Base-by-base conservation (phyloP, 2,329 filamentous ascomycete species). In the Chaetoscypha palmicola region DNA sequence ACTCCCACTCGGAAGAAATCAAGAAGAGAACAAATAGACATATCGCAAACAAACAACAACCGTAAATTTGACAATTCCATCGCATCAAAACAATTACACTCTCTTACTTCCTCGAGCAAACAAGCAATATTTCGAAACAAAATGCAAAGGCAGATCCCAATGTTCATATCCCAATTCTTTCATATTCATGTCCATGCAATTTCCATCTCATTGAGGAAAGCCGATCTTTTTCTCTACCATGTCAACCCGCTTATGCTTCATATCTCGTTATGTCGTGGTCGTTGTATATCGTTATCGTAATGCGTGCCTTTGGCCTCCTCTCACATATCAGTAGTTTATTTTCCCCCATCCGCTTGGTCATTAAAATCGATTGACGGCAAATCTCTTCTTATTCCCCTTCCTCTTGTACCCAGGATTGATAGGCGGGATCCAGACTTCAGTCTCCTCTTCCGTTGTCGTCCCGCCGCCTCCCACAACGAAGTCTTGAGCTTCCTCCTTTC, bases 301-400 rank as follows among this genome's bases (percentile, higher is more conserved):
- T 20, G 23, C 10, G 19, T 19, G n/a, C 10, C 10, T 17, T 17
- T 20, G 11, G 11, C 34, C 34, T 22, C 34, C 12, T 5, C 4
- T 4, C 20, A 2, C 7, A 10, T 37, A 5, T 14, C 17, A 22
- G 4, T 9, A 4, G 4, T 16, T 10, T 16, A 17, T 19, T 17
- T n/a, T 9, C 16, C 16, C 20, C 3, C 11, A 22, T 37, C 2
- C 11, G 20, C 17, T 11, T 21, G 11, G 4, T 9, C 21, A 21
- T 30, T 16, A 43, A 16, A 43, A 43, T 16, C 40, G 11, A 43
- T 37, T 43, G 28, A 43, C 40, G 36, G 31, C 32, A 43, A 43
- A 43, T 22, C 40, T 43, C 40, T 43, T 43, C 32, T 43, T 43
- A 30, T 28, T 43, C 3, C 34, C 20, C 33, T 43, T 43, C 22